Evolutionary conservation across 2,329 filamentous ascomycete genomes (phyloP).

Genomic region (Cladobotryum mycophilum): DNA sequence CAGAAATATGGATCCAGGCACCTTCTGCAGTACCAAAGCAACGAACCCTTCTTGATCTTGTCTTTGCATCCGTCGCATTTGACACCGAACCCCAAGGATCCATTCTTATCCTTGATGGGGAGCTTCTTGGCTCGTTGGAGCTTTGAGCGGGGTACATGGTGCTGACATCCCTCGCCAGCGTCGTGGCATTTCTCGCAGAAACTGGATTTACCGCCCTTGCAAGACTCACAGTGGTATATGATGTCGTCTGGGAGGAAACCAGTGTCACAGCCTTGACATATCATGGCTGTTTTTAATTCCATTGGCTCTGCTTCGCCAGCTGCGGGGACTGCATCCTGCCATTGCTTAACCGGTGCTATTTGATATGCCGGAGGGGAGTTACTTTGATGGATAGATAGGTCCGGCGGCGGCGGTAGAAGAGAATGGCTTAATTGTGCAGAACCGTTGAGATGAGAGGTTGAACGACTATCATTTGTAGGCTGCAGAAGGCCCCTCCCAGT

Average conservation of each 20-base stretch:
- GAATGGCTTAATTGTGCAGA: background rate
- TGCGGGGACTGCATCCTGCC: background rate
- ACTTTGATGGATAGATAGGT: background rate
- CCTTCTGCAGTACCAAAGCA: constrained; percentile 17
- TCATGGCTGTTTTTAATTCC: constrained; percentile 9
- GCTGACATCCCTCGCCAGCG: constrained; percentile 3
- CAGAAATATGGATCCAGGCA: constrained; percentile 17
- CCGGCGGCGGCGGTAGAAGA: too few relatives aligned
- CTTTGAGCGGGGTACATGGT: background rate
- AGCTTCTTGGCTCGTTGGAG: constrained; percentile 2
- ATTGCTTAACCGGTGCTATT: background rate
- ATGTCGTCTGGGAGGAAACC: constrained; percentile 7
- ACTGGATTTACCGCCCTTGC: background rate
- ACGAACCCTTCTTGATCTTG: constrained; percentile 12
- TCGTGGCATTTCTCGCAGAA: constrained; percentile 6
- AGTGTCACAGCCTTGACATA: constrained; percentile 8
- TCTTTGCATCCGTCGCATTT: constrained; percentile 11
- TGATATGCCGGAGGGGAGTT: background rate
- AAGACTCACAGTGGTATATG: constrained; percentile 6
- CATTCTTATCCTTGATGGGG: constrained; percentile 3
- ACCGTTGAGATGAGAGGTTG: background rate
- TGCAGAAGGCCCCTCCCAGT: background rate
- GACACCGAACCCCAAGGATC: background rate
- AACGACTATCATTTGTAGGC: background rate
- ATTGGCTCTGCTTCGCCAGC: background rate